Evolutionary conservation across 2,329 filamentous ascomycete genomes (phyloP).

Genomic region (Colletotrichum sp.): DNA sequence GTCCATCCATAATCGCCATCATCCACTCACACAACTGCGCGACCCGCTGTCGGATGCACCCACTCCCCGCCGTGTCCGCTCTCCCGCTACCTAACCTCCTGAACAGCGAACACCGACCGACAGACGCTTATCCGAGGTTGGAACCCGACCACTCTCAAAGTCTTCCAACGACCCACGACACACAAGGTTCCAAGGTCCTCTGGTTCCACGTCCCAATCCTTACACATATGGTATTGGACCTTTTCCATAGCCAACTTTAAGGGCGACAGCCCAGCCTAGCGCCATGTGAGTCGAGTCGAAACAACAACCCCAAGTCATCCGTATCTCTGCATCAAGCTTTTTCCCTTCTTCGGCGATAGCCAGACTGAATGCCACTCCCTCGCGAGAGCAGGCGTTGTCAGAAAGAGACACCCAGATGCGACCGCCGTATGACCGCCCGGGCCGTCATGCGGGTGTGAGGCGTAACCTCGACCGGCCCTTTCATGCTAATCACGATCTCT

Average conservation of each 20-base stretch:
- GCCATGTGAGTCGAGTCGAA: slow-evolving; percentile 22
- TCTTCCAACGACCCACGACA: slow-evolving; percentile 20
- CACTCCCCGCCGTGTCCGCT: slow-evolving; percentile 22
- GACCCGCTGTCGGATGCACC: slow-evolving; percentile 20
- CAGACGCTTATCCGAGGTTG: slow-evolving; percentile 18
- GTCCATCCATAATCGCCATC: not conserved
- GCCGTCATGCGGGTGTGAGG: slow-evolving; percentile 14
- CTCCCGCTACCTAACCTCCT: slow-evolving; percentile 12
- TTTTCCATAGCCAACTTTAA: slow-evolving; percentile 17
- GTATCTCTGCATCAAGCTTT: not conserved
- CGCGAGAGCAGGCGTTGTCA: not conserved
- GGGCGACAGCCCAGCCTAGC: slow-evolving; percentile 23
- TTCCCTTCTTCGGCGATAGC: not conserved
- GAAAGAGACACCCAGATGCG: slow-evolving; percentile 7
- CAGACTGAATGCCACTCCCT: not conserved
- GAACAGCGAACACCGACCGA: slow-evolving; percentile 3
- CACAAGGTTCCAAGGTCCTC: slow-evolving; percentile 14
- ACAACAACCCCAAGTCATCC: not conserved
- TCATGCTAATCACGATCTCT: slow-evolving; percentile 21
- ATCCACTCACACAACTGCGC: not conserved
- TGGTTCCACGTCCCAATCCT: slow-evolving; percentile 21
- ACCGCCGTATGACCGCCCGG: slow-evolving; percentile 4
- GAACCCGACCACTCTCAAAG: slow-evolving; percentile 20
- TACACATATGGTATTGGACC: slow-evolving; percentile 22
- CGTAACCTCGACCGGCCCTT: slow-evolving; percentile 7